Base-by-base conservation (phyloP, 2,329 filamentous ascomycete genomes). In the Helotiales sp. region DNA sequence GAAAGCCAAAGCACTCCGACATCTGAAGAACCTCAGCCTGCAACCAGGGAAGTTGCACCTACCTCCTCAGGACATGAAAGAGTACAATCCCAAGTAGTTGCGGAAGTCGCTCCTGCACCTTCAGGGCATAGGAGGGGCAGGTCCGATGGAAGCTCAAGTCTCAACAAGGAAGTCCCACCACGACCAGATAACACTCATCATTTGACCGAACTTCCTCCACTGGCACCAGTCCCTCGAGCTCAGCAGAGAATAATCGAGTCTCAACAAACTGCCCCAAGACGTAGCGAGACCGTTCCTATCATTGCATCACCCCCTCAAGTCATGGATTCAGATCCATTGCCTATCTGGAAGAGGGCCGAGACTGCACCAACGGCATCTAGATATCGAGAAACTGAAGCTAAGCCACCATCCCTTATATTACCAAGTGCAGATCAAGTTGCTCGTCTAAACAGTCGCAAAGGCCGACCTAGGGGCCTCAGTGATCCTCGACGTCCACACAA, bases 391-490 rank as follows among this genome's bases (percentile, higher is more conserved):
- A 58, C 55, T 20, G 20, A 20, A 34, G 2, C 24, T 10, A 49
- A 24, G 17, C 50, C 47, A 57, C 60, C 54, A 6, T 30, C 26
- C 40, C 43, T 57, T 43, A 58, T 69, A 15, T 52, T 71, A 30
- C 75, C 76, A 20, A 76, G 70, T 61, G 66, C 75, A 1, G 72
- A 74, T 59, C 75, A 77, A 64, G 57, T 77, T 24, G 73, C 73
- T 49, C 73, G 75, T 28, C 69, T 77, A 13, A 75, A 75, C 22
- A 75, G 73, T 59, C 75, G 76, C 3, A 73, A 66, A 69, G 74
- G 73, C n/a, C 73, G 75, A 17, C 75, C 75, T n/a, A 61, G 63
- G 22, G 63, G 67, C 15, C 54, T 77, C 3, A 67, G 61, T n/a
- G 73, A 77, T 69, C 75, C 68, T 68, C 66, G 75, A 57, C 74